Percentiles rank a stretch among this genome's conserved stretches.
Conservation (phyloP, 352 stramenopile species). For the Pythium volutum region DNA sequence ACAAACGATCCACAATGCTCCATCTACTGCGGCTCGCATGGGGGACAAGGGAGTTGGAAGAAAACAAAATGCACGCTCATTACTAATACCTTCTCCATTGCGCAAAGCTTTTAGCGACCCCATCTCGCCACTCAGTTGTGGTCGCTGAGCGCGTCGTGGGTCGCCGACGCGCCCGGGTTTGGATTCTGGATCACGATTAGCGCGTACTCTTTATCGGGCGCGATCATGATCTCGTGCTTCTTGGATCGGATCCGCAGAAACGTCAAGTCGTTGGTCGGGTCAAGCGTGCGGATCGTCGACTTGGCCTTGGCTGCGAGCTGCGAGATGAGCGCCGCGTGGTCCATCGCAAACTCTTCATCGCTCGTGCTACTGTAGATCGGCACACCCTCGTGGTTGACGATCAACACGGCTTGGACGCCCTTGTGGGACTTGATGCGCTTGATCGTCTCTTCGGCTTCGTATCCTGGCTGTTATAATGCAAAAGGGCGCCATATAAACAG, state of each 20-base stretch:
- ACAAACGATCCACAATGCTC: too few species aligned
- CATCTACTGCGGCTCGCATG: not conserved
- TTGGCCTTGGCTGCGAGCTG: conserved; percentile 90
- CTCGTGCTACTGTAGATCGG: conserved; percentile 91
- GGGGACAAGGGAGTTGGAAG: not conserved
- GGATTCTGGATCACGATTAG: conserved; percentile 93
- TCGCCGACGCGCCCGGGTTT: conserved; percentile 41
- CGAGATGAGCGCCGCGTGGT: conserved; percentile 85
- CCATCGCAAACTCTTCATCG: conserved; percentile 85
- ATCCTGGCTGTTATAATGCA: conserved; percentile 51
- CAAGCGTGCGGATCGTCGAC: conserved; percentile 88
- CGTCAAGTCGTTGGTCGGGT: conserved; percentile 92
- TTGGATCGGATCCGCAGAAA: conserved; percentile 93
- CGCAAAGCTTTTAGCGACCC: too few species aligned
- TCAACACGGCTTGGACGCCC: conserved; percentile 91
- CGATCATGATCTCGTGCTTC: conserved; percentile 95
- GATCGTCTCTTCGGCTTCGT: conserved; percentile 95
- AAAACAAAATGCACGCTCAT: conserved; percentile 1
- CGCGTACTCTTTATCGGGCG: conserved; percentile 91
- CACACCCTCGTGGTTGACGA: conserved; percentile 92
- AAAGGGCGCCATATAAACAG: too few species aligned
- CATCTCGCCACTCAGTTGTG: conserved; percentile 20
- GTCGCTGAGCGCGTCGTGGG: conserved; percentile 27
- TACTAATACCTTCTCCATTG: not conserved
- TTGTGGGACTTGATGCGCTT: conserved; percentile 94